Evolutionary conservation across 164 flowering plant genomes (phyloP), one percentile per base, ranked within the genome.

Genomic region (Magnolia kwangsiensis): DNA sequence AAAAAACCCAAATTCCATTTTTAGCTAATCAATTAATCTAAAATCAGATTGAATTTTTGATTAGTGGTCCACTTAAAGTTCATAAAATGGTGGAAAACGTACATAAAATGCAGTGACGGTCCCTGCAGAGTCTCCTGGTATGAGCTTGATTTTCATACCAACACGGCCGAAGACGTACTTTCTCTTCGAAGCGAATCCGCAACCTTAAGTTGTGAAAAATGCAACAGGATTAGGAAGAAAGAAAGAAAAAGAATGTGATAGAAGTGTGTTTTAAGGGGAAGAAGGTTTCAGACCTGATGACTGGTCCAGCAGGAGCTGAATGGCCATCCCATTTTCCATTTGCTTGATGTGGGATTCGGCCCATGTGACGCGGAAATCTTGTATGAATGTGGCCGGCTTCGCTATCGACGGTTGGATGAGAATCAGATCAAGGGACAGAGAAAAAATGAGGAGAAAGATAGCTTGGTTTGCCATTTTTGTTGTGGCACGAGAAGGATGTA

Each of bases 81-180:
- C 45, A 37, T 37, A 37, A 37, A 37, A 3, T 37, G 7, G 45
- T 37, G 45, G 7, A 37, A 58, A 23, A 14, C 51, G 19, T 75
- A 90, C 93, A 51, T 88, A 90, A 63, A 88, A 90, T 51, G 93
- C 93, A 14, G 93, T 86, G 80, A 90, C 93, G 0, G 93, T 90
- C 50, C 93, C 93, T 7, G 93, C 93, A 27, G 93, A 90, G 82
- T 90, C 91, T 9, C 93, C 93, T 9, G 93, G 86, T 67, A 90
- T 61, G 74, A 90, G 90, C 83, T 88, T 90, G 79, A 90, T 85
- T 83, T 83, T 87, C 89, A 90, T 87, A 86, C 91, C 86, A 0
- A 90, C 87, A 37, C 84, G 85, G 4, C 93, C 93, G 55, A 83
- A 90, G 82, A 87, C 51, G 79, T 86, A 90, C 73, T 85, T 76